These are phyloP conservation scores for Amorphotheca resinae DNA, from an alignment of 495 filamentous ascomycete species.

Conservation along the genomic window DNA sequence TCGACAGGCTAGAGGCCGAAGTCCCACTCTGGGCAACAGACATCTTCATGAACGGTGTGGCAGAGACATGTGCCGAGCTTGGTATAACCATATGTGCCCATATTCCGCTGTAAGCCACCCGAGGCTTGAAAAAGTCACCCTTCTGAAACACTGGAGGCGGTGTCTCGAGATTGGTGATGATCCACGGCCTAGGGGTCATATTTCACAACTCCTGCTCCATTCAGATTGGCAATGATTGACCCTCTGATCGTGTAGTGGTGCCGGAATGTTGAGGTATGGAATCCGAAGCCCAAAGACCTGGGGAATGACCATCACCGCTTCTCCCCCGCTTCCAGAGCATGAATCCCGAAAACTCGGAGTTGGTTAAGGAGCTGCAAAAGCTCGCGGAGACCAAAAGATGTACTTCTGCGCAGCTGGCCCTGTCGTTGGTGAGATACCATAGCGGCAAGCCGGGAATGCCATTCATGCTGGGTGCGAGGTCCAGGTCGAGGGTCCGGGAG, in stretches of 20 bases:
- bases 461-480: conserved; percentile 58
- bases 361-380: conserved; percentile 50
- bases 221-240: too few relatives aligned
- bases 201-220: too few relatives aligned
- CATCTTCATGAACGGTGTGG: conserved; percentile 60
- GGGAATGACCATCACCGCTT: conserved; percentile 39
- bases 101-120: conserved; percentile 18
- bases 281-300: conserved; percentile 48
- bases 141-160: too few relatives aligned
- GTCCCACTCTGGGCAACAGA: conserved; percentile 56
- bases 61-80: conserved; percentile 54
- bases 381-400: conserved; percentile 57
- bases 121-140: too few relatives aligned
- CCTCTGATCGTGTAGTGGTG: too few relatives aligned
- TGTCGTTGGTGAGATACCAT: conserved; percentile 45
- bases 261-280: conserved; percentile 34
- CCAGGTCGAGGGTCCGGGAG: conserved; percentile 32
- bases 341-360: conserved; percentile 60
- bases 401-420: conserved; percentile 61
- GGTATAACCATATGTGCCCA: conserved; percentile 54
- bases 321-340: conserved; percentile 56
- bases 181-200: too few relatives aligned
- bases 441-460: conserved; percentile 45
- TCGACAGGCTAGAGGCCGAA: conserved; percentile 69
- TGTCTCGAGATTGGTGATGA: too few relatives aligned